phyloP scores from a whole-genome alignment of 805 yeast species.

The Candida ortonii region DNA sequence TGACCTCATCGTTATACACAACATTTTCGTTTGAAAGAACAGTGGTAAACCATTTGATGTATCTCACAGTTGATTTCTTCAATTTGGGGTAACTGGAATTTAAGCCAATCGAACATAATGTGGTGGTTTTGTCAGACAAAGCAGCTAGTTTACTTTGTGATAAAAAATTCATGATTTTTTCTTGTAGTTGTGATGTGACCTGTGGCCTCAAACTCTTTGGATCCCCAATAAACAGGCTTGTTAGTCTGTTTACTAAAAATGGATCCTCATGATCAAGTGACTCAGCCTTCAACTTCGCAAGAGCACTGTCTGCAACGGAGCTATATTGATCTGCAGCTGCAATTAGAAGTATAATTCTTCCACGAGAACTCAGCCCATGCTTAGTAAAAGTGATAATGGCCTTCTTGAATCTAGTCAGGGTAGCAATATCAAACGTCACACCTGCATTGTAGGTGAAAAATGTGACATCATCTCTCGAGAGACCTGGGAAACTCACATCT shows the following conservation, averaged over 20 bases:
- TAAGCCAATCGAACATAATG: slow-evolving; percentile 59
- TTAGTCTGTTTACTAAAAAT: slow-evolving; percentile 41
- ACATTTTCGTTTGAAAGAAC: slow-evolving; percentile 14
- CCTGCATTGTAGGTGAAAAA: slow-evolving; percentile 74
- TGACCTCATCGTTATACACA: slow-evolving; percentile 30
- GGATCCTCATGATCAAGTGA: slow-evolving; percentile 51
- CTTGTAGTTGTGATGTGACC: slow-evolving; percentile 52
- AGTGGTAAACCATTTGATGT: slow-evolving; percentile 58
- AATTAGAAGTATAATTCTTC: slow-evolving; percentile 44
- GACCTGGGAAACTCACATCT: slow-evolving; percentile 58
- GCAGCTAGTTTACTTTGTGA: slow-evolving; percentile 54
- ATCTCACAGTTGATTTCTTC: slow-evolving; percentile 56
- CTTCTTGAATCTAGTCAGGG: slow-evolving; percentile 40
- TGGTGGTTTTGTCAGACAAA: slow-evolving; percentile 37
- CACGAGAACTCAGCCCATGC: slow-evolving; percentile 38
- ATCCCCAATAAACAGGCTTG: slow-evolving; percentile 52
- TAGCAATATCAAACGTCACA: slow-evolving; percentile 49
- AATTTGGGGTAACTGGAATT: slow-evolving; percentile 50
- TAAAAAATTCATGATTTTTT: slow-evolving; percentile 49
- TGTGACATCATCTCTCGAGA: slow-evolving; percentile 51
- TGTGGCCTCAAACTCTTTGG: slow-evolving; percentile 43
- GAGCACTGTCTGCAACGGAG: slow-evolving; percentile 53
- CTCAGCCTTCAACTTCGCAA: slow-evolving; percentile 48
- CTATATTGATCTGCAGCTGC: slow-evolving; percentile 63
- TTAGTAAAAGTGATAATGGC: slow-evolving; percentile 44